Base-by-base conservation (phyloP, 2,329 filamentous ascomycete species). In the Neopestalotiopsis clavispora region DNA sequence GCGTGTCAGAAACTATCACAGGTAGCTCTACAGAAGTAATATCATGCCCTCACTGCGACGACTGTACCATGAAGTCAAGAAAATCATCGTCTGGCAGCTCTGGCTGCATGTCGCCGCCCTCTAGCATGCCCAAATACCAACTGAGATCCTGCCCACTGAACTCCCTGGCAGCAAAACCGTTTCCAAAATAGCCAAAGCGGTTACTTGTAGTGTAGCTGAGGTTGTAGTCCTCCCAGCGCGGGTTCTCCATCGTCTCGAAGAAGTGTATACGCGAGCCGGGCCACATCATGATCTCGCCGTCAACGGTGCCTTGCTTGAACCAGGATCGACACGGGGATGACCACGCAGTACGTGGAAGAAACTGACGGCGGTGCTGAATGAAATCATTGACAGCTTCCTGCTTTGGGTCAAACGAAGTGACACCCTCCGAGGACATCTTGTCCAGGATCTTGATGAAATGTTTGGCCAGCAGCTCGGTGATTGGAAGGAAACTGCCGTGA, bases 361-460 rank as follows among this genome's bases (percentile, higher is more conserved):
- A 80, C n/a, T 74, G 73, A 34, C 71, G 69, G 34, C 75, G 75
- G 61, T 78, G 76, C 40, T 77, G 73, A n/a, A 68, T 71, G 65
- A 78, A 80, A 52, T 80, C 78, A 6, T 71, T 62, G 2, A 79
- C 72, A 1, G 77, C 72, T 30, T 72, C 72, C 30, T 72, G 69
- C 34, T 72, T 74, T 0, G 74, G 74, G 0, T 68, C 71, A 40
- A 77, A 74, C 5, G 75, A 73, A 4, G 68, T 64, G 4, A 77
- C 66, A 7, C 74, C 72, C 23, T 76, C 75, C 12, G 73, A 70
- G 1, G 71, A 74, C 71, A 77, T 71, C 67, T 78, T 76, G 32
- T 63, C 65, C 34, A 81, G 67, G 71, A 75, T 71, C 72, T 78
- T 72, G 75, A 76, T 72, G 69, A 81, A 60, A 75, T 80, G 66